Evolutionary conservation across 2,329 filamentous ascomycete genomes (phyloP), one percentile per base, ranked within the genome.

Genomic region (Lomentospora prolificans): DNA sequence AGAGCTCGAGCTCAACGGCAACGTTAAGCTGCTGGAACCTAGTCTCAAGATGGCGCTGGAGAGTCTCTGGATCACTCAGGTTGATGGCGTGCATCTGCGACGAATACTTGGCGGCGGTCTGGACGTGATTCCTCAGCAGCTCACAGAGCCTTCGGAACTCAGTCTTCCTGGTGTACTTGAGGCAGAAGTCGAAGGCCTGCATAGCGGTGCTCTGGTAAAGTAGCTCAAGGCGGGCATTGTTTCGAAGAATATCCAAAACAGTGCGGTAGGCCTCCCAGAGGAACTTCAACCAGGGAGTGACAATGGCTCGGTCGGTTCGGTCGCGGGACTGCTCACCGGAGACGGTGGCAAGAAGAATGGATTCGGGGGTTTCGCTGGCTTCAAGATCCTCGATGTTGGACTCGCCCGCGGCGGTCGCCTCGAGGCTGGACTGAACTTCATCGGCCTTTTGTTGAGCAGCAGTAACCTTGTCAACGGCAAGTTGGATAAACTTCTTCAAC

Each of bases 21-120:
- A 97, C 94, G 67, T 99, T 97, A 60, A 99, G 78, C 76, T 99
- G 94, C 76, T 96, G 90, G 76, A 99, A 99, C 63, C 94, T 90
- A 53, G 94, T 99, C 73, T 99, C 94, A 53, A 99, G 79, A 70
- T 99, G 94, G 63, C 94, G 89, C 76, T 99, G 94, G 55, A 99
- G 81, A 30, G 94, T 99, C 69, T 99, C 94, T 17, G 94, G 89
- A 66, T 99, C 94, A 72, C 90, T 97, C 61, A 99, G 79, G 76
- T 99, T 99, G 78, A 99, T 99, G 64, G 94, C 94, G 70, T 97
- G 92, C 89, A 97, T 96, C 81, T 97, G 94, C 61, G 90, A 85
- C 50, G 92, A 96, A 76, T 97, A 99, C 76, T 99, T 99, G 78
- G 94, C 92, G 55, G 94, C 94, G 70, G 95, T 99, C 77, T 96